Base-by-base conservation (phyloP, 441 rosid genomes). In the Corymbia citriodora region DNA sequence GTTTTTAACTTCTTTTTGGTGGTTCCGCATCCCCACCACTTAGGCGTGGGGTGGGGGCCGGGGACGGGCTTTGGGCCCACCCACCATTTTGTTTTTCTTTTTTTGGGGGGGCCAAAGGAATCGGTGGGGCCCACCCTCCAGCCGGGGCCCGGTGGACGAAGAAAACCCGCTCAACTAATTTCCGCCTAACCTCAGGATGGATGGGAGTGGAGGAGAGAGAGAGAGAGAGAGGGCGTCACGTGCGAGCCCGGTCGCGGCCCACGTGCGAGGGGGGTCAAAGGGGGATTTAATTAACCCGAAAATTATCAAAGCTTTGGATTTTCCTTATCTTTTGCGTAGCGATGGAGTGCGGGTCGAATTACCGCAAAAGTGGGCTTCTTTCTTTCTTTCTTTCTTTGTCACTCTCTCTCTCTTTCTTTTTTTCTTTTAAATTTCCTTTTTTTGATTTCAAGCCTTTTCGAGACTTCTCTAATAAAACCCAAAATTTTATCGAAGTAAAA, bases 311-410 rank as follows among this genome's bases (percentile, higher is more conserved):
- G 3, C 36, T 16, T 63, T 10, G 49, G 48, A 18, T 36, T 36
- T 72, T 23, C 25, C 45, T 18, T 70, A 10, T 70, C 33, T 63
- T 70, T 70, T 33, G 40, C 23, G 40, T 19, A 31, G 40, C 45
- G 23, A 31, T 0, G 79, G 79, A 29, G 33, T 63, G 33, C 70
- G 18, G 33, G 70, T 13, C 33, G 70, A 63, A 9, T 70, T 33
- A 18, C 11, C 3, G 82, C 45, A 70, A 19, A 11, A 72, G 27
- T 40, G 9, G 83, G 29, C 27, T 21, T 72, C 7, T 36, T 21
- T 25, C 11, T 40, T 11, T 2, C 0, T 36, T 3, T 21, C 7
- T 0, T 3, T 4, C 19, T 19, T n/a, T n/a, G n/a, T n/a, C 16
- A 33, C 10, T 9, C 4, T 23, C 10, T 65, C 14, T 1, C 40